Conservation (phyloP, 2,329 filamentous ascomycete genomes). For the Aspergillus ochraceoroseus region DNA sequence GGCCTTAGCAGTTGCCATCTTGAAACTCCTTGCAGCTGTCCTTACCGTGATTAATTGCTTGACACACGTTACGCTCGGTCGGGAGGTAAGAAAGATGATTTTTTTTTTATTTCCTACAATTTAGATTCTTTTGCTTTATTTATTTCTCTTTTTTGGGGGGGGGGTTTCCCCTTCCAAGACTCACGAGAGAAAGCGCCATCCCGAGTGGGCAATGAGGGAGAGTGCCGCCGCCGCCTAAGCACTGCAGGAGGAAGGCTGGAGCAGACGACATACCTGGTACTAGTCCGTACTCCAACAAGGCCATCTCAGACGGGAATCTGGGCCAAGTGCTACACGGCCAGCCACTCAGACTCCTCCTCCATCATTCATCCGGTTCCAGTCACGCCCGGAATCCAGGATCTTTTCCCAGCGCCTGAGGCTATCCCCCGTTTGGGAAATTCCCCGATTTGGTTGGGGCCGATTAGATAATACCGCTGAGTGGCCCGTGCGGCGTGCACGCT, state of each 20-base stretch:
- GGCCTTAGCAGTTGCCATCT: conserved; percentile 3
- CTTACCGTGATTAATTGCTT: conserved; percentile 12
- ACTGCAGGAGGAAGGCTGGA: too few relatives aligned
- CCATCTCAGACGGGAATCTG: conserved; percentile 15
- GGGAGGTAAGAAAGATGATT: conserved; percentile 15
- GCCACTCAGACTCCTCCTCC: background rate
- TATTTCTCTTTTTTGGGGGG: too few relatives aligned
- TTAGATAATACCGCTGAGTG: conserved; percentile 20
- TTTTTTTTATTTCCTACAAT: conserved; percentile 5
- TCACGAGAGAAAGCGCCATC: too few relatives aligned
- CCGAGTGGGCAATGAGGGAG: too few relatives aligned
- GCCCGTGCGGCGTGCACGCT: conserved; percentile 23
- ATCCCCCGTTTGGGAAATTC: conserved; percentile 10
- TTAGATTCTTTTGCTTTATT: background rate
- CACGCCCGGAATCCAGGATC: too few relatives aligned
- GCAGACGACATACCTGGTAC: too few relatives aligned
- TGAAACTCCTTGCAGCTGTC: conserved; percentile 22
- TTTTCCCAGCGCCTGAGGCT: conserved; percentile 10
- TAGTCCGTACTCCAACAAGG: too few relatives aligned
- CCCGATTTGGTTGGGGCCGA: conserved; percentile 14
- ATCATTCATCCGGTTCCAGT: background rate
- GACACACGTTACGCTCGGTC: conserved; percentile 20
- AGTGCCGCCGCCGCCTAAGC: too few relatives aligned
- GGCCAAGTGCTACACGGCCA: conserved; percentile 17
- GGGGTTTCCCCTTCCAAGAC: too few relatives aligned